Evolutionary conservation across 1,139 yeast species (phyloP).

Genomic region (Debaryomycetaceae sp.): DNA sequence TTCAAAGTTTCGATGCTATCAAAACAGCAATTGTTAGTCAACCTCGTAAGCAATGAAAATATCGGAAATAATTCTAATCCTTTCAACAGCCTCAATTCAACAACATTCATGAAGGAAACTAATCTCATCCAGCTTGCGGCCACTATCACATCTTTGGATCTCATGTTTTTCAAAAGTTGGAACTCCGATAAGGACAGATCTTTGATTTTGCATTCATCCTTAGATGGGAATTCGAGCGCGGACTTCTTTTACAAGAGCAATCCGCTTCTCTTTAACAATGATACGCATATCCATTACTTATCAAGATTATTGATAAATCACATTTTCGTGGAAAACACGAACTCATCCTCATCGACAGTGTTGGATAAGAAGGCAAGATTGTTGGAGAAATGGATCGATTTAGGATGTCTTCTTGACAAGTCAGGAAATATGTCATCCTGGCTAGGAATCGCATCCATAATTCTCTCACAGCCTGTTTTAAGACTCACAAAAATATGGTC

Average conservation of each 20-base stretch:
- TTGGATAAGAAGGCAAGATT: conserved; percentile 59
- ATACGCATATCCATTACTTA: conserved; percentile 67
- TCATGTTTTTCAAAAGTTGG: conserved; percentile 62
- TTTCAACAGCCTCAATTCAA: conserved; percentile 29
- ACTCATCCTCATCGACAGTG: conserved; percentile 15
- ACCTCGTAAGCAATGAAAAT: conserved; percentile 20
- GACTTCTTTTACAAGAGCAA: conserved; percentile 41
- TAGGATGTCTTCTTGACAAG: conserved; percentile 75
- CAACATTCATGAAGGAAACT: conserved; percentile 36
- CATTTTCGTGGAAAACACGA: conserved; percentile 48
- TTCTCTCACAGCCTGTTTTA: conserved; percentile 79
- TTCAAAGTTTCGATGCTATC: conserved; percentile 33
- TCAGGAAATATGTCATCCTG: conserved; percentile 94
- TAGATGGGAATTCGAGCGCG: conserved; percentile 13
- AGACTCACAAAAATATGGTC: conserved; percentile 78
- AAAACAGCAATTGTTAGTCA: conserved; percentile 34
- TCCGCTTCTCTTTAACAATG: conserved; percentile 62
- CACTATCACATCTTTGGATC: conserved; percentile 56
- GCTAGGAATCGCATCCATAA: conserved; percentile 83
- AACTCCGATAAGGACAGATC: conserved; percentile 61
- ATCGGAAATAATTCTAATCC: conserved; percentile 19
- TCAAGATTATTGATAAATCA: conserved; percentile 72
- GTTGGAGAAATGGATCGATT: conserved; percentile 79
- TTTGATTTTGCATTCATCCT: conserved; percentile 30
- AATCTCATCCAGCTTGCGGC: conserved; percentile 50